phyloP scores from a whole-genome alignment of 2,329 filamentous ascomycete species.

The Spiromastix sp. region DNA sequence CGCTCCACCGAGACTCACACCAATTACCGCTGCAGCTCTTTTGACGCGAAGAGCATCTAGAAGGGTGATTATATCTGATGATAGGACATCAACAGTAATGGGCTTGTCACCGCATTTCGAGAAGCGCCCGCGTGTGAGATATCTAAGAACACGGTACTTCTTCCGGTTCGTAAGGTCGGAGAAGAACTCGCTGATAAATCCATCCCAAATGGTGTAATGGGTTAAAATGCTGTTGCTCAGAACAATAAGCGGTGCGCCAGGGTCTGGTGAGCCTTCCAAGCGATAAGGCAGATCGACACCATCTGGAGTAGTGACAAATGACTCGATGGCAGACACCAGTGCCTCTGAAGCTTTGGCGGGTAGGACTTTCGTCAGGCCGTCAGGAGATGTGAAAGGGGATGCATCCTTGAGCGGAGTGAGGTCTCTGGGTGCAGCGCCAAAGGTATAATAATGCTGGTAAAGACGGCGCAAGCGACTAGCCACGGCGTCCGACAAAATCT shows the following conservation, averaged over 20 bases:
- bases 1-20: constrained; percentile 72
- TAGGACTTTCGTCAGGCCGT: constrained; percentile 46
- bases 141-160: constrained; percentile 61
- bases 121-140: constrained; percentile 62
- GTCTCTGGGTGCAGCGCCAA: constrained; percentile 64
- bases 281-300: constrained; percentile 60
- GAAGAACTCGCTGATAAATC: constrained; percentile 53
- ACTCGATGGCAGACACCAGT: constrained; percentile 47
- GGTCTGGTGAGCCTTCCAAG: constrained; percentile 60
- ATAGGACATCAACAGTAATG: constrained; percentile 31
- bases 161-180: constrained; percentile 45
- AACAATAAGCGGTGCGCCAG: constrained; percentile 60
- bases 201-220: constrained; percentile 71
- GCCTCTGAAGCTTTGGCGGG: constrained; percentile 30
- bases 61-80: constrained; percentile 47
- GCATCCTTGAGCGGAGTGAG: constrained; percentile 45
- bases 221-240: constrained; percentile 75
- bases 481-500: constrained; percentile 51
- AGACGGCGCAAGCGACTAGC: constrained; percentile 46
- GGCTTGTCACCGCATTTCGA: constrained; percentile 28
- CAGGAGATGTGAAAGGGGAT: constrained; percentile 44
- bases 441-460: constrained; percentile 69
- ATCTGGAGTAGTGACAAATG: constrained; percentile 59
- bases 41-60: constrained; percentile 60
- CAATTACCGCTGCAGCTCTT: constrained; percentile 56